Evolutionary conservation across 176 grass and related monocot species (phyloP).

Genomic region (sorghum (Sorghum bicolor)): DNA sequence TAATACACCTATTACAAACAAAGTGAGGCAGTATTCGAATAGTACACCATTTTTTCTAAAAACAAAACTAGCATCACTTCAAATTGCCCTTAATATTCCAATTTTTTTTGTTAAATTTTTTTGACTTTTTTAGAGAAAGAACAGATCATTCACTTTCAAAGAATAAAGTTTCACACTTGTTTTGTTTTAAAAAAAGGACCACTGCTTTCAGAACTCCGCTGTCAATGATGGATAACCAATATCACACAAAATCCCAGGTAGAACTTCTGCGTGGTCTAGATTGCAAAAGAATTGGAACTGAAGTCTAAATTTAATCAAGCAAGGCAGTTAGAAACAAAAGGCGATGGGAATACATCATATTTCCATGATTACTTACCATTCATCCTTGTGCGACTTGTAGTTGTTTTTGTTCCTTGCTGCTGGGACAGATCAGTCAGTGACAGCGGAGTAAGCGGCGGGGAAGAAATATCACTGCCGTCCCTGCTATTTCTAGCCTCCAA

Average conservation of each 20-base stretch:
- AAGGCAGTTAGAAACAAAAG: background rate
- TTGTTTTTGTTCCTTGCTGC: constrained; percentile 36
- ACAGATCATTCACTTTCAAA: background rate
- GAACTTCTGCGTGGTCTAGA: background rate
- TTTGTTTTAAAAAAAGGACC: background rate
- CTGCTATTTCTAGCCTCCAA: constrained; percentile 47
- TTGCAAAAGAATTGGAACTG: background rate
- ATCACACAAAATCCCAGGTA: background rate
- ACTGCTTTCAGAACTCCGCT: background rate
- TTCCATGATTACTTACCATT: constrained; percentile 39
- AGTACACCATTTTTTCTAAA: background rate
- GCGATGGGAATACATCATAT: background rate
- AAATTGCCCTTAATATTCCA: background rate
- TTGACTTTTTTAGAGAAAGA: background rate
- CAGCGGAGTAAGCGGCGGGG: constrained; percentile 41
- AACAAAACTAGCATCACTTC: background rate
- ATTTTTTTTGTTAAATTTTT: background rate
- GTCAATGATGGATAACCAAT: background rate
- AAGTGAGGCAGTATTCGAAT: background rate
- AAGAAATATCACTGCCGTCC: constrained; percentile 42
- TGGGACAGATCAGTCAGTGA: constrained; percentile 33
- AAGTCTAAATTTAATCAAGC: constrained; percentile 6
- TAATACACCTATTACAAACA: background rate
- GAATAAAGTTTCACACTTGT: background rate
- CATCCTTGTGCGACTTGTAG: constrained; percentile 14